phyloP scores from a whole-genome alignment of 768 basidiomycete genomes.

The Lepiota venenata region DNA sequence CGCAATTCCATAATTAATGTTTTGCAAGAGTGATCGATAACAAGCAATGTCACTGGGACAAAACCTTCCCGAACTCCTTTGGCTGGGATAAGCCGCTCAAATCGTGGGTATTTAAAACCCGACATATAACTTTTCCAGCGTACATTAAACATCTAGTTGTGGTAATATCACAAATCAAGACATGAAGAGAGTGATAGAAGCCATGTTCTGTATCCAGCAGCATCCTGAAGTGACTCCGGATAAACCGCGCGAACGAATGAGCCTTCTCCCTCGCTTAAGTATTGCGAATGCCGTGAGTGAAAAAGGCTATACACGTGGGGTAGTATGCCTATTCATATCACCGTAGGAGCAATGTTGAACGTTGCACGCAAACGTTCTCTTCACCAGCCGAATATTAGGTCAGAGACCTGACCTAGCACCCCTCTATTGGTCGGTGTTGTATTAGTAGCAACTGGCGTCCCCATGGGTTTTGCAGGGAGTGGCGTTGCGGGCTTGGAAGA shows the following conservation, averaged over 20 bases:
- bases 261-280: not conserved
- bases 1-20: not conserved
- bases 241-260: not conserved
- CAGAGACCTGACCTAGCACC: constrained; percentile 70
- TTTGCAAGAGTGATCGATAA: not conserved
- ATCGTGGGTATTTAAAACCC: constrained; percentile 6
- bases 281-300: no score
- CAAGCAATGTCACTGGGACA: not conserved
- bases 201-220: not conserved
- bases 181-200: not conserved
- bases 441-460: constrained; percentile 17
- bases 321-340: not conserved
- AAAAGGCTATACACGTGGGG: no score
- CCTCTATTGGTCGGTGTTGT: constrained; percentile 46
- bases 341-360: not conserved
- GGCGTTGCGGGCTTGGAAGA: constrained; percentile 27
- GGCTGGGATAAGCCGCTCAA: constrained; percentile 1
- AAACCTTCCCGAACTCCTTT: not conserved
- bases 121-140: not conserved
- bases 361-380: not conserved
- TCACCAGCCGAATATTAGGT: constrained; percentile 83
- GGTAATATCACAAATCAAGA: not conserved
- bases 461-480: constrained; percentile 13
- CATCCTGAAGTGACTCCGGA: constrained; percentile 1
- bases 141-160: not conserved